These are phyloP conservation scores for Trichosporon sp. DNA, from an alignment of 1,284 basidiomycete genomes.

Conservation along the genomic window DNA sequence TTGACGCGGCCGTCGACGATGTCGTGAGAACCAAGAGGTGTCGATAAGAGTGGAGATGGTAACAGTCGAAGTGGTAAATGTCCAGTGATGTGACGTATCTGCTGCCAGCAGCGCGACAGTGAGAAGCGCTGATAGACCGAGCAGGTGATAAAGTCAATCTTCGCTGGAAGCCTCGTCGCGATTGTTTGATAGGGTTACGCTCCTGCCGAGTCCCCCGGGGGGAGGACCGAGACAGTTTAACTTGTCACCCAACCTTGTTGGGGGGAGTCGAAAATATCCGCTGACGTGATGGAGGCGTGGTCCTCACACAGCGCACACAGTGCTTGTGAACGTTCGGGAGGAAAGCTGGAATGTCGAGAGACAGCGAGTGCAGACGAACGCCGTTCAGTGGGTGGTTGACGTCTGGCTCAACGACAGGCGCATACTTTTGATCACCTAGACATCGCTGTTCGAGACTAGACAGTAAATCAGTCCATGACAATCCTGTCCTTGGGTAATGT, in stretches of 20 bases:
- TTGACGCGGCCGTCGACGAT: background rate
- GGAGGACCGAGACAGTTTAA: conserved; percentile 4
- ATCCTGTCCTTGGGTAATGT: no score
- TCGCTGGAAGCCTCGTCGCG: conserved; percentile 8
- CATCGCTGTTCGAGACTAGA: no score
- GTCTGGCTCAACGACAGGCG: no score
- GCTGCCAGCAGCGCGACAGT: conserved; percentile 5
- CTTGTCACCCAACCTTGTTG: conserved; percentile 19
- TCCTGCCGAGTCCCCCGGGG: conserved; percentile 4
- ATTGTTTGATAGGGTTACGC: conserved; percentile 13
- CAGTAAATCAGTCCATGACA: no score
- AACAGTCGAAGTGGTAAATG: conserved; percentile 1
- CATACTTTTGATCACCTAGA: no score
- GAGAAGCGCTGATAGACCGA: background rate
- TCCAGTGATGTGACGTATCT: background rate
- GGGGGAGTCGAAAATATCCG: conserved; percentile 10
- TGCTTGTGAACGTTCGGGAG: background rate
- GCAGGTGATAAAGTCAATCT: background rate
- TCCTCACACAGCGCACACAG: background rate
- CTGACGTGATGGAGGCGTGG: conserved; percentile 17
- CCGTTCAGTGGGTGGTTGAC: no score
- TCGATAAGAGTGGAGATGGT: background rate
- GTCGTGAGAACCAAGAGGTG: background rate
- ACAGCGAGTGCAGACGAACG: background rate
- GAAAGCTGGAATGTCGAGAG: background rate